Percentiles rank a stretch among this genome's conserved stretches.
Evolutionary conservation across 2,329 filamentous ascomycete species (phyloP).

Genomic region (Neonectria neomacrospora): DNA sequence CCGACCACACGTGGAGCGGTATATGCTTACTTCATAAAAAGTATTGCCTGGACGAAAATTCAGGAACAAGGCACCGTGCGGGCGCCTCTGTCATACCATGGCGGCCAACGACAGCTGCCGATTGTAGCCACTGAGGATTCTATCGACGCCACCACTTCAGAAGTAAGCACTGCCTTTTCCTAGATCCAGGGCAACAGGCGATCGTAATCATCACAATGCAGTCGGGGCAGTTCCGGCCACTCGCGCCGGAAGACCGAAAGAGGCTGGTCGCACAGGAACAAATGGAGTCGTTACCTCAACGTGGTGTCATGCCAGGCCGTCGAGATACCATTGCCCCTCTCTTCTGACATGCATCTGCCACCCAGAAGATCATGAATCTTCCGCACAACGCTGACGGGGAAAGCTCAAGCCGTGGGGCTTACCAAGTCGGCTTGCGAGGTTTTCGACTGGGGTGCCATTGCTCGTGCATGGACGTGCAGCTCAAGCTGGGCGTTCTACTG

Average conservation of each 20-base stretch:
- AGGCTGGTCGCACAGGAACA: constrained; percentile 23
- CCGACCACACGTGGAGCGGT: constrained; percentile 23
- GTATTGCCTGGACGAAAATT: constrained; percentile 12
- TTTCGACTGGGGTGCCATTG: constrained; percentile 10
- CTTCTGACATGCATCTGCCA: constrained; percentile 18
- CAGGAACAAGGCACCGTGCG: constrained; percentile 20
- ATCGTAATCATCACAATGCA: constrained; percentile 9
- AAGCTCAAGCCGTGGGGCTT: constrained; percentile 3
- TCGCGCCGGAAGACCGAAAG: constrained; percentile 18
- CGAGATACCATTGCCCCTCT: constrained; percentile 11
- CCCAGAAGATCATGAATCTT: constrained; percentile 9
- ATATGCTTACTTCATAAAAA: constrained; percentile 15
- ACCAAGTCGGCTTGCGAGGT: constrained; percentile 19
- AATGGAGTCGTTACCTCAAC: constrained; percentile 6
- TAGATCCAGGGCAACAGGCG: constrained; percentile 19
- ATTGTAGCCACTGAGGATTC: constrained; percentile 11
- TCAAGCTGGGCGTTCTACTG: constrained; percentile 18
- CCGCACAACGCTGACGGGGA: constrained; percentile 16
- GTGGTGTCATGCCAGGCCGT: constrained; percentile 20
- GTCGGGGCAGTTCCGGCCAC: constrained; percentile 3
- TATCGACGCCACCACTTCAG: constrained; percentile 6
- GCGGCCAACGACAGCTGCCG: constrained; percentile 10
- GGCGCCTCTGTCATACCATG: constrained; percentile 19
- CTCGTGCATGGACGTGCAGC: constrained; percentile 18
- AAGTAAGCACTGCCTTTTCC: constrained; percentile 8